Evolutionary conservation across 2,329 filamentous ascomycete species (phyloP), one percentile per base, ranked within the genome.

Genomic region (Sporothrix euskadiensis): DNA sequence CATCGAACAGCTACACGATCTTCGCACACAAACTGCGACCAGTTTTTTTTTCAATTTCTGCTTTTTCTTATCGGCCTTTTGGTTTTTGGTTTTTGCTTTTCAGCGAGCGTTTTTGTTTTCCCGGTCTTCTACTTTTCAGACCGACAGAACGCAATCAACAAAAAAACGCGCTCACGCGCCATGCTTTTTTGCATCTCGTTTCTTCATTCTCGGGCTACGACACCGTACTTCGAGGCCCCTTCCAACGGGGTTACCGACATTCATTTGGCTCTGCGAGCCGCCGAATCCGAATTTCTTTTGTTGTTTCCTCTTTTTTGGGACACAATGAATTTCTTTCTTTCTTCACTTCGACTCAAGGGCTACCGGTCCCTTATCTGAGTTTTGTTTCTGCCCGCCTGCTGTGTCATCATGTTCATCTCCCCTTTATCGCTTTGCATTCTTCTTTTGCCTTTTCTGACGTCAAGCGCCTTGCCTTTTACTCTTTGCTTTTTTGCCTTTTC

Each of bases 401-500:
- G 65, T 52, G 73, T 65, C 73, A 26, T 72, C 73, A 70, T 72
- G 56, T 71, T 68, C 71, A 54, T 54, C 61, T 16, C 19, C 22
- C 26, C 19, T 35, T 63, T 52, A 66, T 73, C 16, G 22, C 19
- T 63, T 56, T 59, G 22, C 26, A 47, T 56, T 69, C 52, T 69
- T 59, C 22, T 49, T 69, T 66, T 61, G 22, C 56, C 16, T 41
- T 44, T 73, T 44, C 19, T 35, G n/a, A 32, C 57, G 69, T 65
- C 75, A 73, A 70, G 75, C 74, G 73, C 74, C 44, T 71, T 73
- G 39, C 57, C 61, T 74, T 73, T 16, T 49, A 35, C 70, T 49
- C 75, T 69, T 1, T 49, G 30, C 69, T 63, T 39, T 74, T 32
- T 41, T 16, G 12, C 47, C 1, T 22, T 54, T 49, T 52, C 9